phyloP scores from a whole-genome alignment of 352 stramenopile genomes.

The Blastocystis sp. region DNA sequence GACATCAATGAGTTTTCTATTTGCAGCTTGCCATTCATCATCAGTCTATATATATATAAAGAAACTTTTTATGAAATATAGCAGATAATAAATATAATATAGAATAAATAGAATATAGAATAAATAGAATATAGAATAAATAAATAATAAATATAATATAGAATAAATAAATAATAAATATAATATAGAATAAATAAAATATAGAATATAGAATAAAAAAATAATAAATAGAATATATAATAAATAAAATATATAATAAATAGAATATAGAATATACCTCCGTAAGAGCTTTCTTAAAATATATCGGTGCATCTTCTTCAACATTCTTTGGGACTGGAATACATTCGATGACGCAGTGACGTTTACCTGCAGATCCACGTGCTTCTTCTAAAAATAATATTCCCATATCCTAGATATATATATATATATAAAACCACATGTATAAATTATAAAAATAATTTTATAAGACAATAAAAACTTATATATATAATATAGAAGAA shows the following conservation, averaged over 20 bases:
- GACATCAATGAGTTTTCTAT: constrained; percentile 35
- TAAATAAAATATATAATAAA: neutral
- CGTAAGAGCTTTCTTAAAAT: constrained; percentile 36
- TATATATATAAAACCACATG: too few relatives aligned
- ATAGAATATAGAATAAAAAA: too few relatives aligned
- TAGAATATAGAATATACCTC: constrained; percentile 1
- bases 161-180: neutral
- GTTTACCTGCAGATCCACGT: constrained; percentile 1
- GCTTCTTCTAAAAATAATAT: constrained; percentile 31
- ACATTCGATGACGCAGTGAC: constrained; percentile 35
- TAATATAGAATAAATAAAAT: too few relatives aligned
- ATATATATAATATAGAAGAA: too few relatives aligned
- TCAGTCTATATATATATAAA: constrained; percentile 30
- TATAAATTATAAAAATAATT: too few relatives aligned
- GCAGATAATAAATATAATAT: too few relatives aligned
- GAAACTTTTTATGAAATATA: too few relatives aligned
- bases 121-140: too few relatives aligned
- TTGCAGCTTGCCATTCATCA: constrained; percentile 27
- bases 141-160: too few relatives aligned
- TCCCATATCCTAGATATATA: neutral
- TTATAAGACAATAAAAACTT: too few relatives aligned
- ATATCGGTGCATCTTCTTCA: constrained; percentile 37
- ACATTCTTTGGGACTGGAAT: constrained; percentile 35
- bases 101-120: too few relatives aligned
- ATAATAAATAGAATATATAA: neutral